Evolutionary conservation across 2,329 filamentous ascomycete genomes (phyloP).

Genomic region (Alternaria ventricosa): DNA sequence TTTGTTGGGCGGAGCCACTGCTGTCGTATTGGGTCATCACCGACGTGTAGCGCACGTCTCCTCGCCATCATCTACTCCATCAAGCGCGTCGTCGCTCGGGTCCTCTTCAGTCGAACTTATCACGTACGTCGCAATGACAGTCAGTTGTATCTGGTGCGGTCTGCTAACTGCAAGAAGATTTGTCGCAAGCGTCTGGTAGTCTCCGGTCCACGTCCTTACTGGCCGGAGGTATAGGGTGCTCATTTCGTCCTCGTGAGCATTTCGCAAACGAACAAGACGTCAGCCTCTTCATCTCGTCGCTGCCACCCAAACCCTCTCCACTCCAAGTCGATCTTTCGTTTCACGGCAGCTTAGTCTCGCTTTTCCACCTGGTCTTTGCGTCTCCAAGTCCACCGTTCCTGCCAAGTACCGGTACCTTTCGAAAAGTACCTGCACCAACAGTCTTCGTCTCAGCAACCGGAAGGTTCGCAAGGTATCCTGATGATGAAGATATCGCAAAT

Average conservation of each 20-base stretch:
- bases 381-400: constrained; percentile 26
- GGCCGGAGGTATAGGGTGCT: constrained; percentile 29
- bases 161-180: constrained; percentile 13
- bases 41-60: constrained; percentile 20
- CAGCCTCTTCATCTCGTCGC: constrained; percentile 27
- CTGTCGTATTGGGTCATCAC: constrained; percentile 15
- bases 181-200: neutral
- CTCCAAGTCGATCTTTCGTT: constrained; percentile 24
- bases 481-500: constrained; percentile 51
- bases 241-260: constrained; percentile 37
- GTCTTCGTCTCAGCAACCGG: neutral
- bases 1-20: constrained; percentile 31
- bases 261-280: constrained; percentile 35
- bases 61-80: constrained; percentile 6
- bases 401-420: constrained; percentile 17
- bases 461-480: neutral
- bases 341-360: constrained; percentile 30
- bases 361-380: constrained; percentile 17
- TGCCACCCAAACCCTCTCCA: constrained; percentile 24
- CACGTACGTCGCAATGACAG: constrained; percentile 21
- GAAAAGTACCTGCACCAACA: constrained; percentile 13
- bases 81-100: neutral
- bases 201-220: constrained; percentile 19
- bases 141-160: neutral
- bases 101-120: neutral